Evolutionary conservation across 805 yeast species (phyloP).

Genomic region (Zygosaccharomyces gambellarensis): DNA sequence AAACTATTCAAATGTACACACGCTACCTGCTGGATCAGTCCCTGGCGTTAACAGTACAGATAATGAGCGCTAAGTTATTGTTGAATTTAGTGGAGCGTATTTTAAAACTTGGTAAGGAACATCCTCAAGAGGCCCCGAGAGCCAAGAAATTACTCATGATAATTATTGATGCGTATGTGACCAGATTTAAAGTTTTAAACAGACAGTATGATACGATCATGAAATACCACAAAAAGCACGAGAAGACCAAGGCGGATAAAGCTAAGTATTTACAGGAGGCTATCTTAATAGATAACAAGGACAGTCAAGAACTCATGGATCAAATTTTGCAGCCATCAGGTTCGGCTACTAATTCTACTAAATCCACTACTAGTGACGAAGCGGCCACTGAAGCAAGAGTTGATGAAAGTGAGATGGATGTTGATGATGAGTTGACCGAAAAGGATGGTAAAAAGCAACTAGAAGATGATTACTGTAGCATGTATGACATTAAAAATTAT

Average conservation of each 20-base stretch:
- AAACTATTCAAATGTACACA: constrained; percentile 79
- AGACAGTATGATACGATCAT: constrained; percentile 63
- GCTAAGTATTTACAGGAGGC: constrained; percentile 40
- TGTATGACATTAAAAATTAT: constrained; percentile 43
- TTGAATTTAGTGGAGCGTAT: constrained; percentile 86
- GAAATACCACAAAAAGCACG: constrained; percentile 53
- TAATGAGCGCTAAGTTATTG: constrained; percentile 90
- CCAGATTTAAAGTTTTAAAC: constrained; percentile 72
- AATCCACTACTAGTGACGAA: constrained; percentile 7
- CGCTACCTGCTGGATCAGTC: constrained; percentile 73
- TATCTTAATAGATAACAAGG: constrained; percentile 33
- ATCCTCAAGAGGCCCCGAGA: constrained; percentile 66
- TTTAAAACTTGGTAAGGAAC: constrained; percentile 55
- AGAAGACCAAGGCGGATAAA: constrained; percentile 40
- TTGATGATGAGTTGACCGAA: constrained; percentile 15
- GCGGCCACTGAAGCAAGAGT: constrained; percentile 26
- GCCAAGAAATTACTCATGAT: constrained; percentile 68
- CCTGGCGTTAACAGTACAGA: constrained; percentile 83
- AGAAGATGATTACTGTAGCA: constrained; percentile 31
- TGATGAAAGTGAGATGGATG: constrained; percentile 25
- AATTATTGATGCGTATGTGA: constrained; percentile 83
- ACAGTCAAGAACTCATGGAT: constrained; percentile 38
- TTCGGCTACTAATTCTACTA: constrained; percentile 1
- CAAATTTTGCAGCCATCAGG: constrained; percentile 28
- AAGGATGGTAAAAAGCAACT: constrained; percentile 14